Evolutionary conservation across 2,329 filamentous ascomycete genomes (phyloP), one percentile per base, ranked within the genome.

Genomic region (Colletotrichum sp.): DNA sequence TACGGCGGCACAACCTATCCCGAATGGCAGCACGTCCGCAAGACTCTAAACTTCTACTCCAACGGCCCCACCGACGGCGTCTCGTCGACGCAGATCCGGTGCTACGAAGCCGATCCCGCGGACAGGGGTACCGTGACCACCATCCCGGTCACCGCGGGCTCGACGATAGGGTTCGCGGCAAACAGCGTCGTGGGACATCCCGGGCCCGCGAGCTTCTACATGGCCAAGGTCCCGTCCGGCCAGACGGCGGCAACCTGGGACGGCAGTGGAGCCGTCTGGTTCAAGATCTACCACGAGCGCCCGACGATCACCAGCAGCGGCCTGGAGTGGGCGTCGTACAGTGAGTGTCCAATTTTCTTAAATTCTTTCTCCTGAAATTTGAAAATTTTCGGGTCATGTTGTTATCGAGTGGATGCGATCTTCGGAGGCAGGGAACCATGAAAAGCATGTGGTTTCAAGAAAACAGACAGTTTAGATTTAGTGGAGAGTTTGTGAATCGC

Each of bases 281-380:
- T 85, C 81, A 86, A 85, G 80, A 83, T 85, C 52, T 83, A 82
- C 77, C 80, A 84, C 64, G 81, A 83, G 76, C 79, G 82, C 18
- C 85, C 86, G 18, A 83, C 79, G 71, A 81, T 88, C 71, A 79
- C 82, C 7, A 80, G 81, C 8, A 79, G 78, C 7, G 83, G 84
- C 7, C 80, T 88, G 75, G 84, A 81, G 4, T 88, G 86, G 86
- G 84, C 85, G 9, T 84, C 83, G 52, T 78, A 85, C 65, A 85
- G 85, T 76, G 49, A 76, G 74, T 73, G 26, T 10, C 63, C 26
- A 9, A 16, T 13, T 30, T 32, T 28, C 9, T 28, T 28, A 1
- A 28, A 12, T 59, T 3, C 2, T 10, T 5, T 16, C 44, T 28
- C 13, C 30, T 28, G 9, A 1, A 26, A 32, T 15, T 9, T 21